Percentiles rank a stretch among this genome's conserved stretches.
Evolutionary conservation across 495 filamentous ascomycete genomes (phyloP).

Genomic region (Pseudotulostoma volvatum): DNA sequence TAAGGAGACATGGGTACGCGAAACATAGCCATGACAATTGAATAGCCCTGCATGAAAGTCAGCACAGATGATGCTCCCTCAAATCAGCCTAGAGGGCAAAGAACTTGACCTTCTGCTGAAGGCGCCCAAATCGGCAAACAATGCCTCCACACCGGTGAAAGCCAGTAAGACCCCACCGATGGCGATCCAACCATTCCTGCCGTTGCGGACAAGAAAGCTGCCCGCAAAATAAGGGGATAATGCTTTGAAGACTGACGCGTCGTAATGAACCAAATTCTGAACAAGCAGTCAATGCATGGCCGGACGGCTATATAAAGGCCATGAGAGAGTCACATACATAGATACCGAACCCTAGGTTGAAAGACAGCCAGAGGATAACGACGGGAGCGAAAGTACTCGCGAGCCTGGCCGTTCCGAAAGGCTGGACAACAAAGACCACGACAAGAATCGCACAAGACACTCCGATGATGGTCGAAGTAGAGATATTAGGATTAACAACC

Average conservation of each 20-base stretch:
- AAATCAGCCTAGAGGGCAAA: no score
- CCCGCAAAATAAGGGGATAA: conserved; percentile 52
- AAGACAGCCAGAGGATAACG: conserved; percentile 54
- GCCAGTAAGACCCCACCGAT: conserved; percentile 55
- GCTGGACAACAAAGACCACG: conserved; percentile 51
- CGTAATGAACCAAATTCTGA: conserved; percentile 42
- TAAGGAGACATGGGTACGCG: conserved; percentile 48
- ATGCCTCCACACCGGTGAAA: conserved; percentile 59
- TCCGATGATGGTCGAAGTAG: conserved; percentile 42
- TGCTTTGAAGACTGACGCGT: conserved; percentile 49
- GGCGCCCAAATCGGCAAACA: conserved; percentile 61
- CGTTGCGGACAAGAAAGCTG: conserved; percentile 43
- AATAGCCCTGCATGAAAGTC: conserved; percentile 41
- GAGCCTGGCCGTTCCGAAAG: conserved; percentile 52
- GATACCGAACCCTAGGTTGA: conserved; percentile 52
- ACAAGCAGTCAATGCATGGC: conserved; percentile 1
- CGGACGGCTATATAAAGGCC: not conserved
- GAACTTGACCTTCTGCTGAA: conserved; percentile 30
- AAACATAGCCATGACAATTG: conserved; percentile 49
- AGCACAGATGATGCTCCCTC: no score
- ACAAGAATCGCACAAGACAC: conserved; percentile 53
- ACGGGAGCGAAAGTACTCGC: conserved; percentile 51
- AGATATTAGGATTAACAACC: conserved; percentile 28
- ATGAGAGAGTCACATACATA: conserved; percentile 27
- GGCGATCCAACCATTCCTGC: conserved; percentile 44